A percentile compares a stretch with the other conserved stretches of the same genome.
phyloP scores from a whole-genome alignment of 352 stramenopile species.

The Globisporangium uncinulatum region DNA sequence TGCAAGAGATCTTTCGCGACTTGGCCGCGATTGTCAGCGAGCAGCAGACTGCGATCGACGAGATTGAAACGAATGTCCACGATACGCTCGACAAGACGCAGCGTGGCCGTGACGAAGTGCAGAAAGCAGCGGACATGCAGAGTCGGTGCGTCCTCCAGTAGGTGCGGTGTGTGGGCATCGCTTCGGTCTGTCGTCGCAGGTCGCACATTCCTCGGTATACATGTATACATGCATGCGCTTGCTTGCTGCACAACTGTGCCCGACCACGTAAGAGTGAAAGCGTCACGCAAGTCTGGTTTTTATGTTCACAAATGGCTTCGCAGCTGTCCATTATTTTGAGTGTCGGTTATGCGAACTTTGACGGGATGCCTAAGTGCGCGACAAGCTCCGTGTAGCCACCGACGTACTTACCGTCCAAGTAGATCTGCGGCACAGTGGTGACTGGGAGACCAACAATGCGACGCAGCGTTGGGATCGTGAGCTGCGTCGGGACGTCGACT shows the following conservation, averaged over 20 bases:
- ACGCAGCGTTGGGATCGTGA: conserved; percentile 52
- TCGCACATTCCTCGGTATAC: background rate
- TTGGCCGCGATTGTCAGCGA: conserved; percentile 81
- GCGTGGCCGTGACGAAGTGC: conserved; percentile 75
- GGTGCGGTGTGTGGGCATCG: no score
- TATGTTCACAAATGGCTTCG: no score
- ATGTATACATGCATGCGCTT: background rate
- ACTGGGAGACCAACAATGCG: conserved; percentile 51
- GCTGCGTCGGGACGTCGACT: conserved; percentile 42
- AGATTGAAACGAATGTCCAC: conserved; percentile 82
- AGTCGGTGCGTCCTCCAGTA: conserved; percentile 61
- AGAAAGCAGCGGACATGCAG: conserved; percentile 82
- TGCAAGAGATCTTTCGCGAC: conserved; percentile 89
- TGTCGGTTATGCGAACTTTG: conserved; percentile 27
- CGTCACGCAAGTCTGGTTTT: no score
- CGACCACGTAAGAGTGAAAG: no score
- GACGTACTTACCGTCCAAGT: conserved; percentile 69
- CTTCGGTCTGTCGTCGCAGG: no score
- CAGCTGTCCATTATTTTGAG: no score
- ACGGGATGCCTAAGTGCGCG: conserved; percentile 54
- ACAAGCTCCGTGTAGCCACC: conserved; percentile 74
- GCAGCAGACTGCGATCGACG: conserved; percentile 80
- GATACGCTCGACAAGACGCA: conserved; percentile 81
- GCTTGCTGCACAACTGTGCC: no score
- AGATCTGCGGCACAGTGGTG: conserved; percentile 80